These are phyloP conservation scores for Xylariomycetidae sp. DNA, from an alignment of 2,329 filamentous ascomycete genomes.

Conservation along the genomic window DNA sequence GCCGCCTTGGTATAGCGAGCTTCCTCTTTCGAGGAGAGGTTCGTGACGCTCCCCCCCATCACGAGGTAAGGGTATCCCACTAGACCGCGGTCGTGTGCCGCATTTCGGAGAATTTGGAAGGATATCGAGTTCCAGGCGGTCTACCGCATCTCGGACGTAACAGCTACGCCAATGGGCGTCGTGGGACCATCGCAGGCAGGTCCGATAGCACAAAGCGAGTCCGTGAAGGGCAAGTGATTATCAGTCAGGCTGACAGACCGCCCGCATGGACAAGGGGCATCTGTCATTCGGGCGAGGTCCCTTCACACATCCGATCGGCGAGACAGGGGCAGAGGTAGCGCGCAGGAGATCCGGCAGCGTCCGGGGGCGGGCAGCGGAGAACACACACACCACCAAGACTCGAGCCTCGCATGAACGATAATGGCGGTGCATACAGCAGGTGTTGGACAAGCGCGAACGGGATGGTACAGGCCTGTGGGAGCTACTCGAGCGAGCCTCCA, in stretches of 20 bases:
- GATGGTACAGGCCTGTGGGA: too few species aligned
- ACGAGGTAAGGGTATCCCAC: slow-evolving; percentile 5
- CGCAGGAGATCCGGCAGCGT: slow-evolving; percentile 2
- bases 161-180: too few species aligned
- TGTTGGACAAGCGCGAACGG: too few species aligned
- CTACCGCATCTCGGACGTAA: too few species aligned
- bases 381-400: too few species aligned
- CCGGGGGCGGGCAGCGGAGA: too few species aligned
- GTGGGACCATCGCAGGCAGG: slow-evolving; percentile 13
- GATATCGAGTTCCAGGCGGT: too few species aligned
- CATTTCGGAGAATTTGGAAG: too few species aligned
- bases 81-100: slow-evolving; percentile 5
- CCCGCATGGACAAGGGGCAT: slow-evolving; percentile 14
- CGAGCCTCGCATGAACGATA: too few species aligned
- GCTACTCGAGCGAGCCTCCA: too few species aligned
- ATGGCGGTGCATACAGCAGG: too few species aligned
- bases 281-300: slow-evolving; percentile 12
- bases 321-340: slow-evolving; percentile 7
- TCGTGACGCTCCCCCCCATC: too few species aligned
- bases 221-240: slow-evolving; percentile 24
- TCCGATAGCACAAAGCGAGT: slow-evolving; percentile 17
- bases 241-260: slow-evolving; percentile 13
- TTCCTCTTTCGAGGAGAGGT: slow-evolving; percentile 25
- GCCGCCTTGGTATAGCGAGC: slow-evolving; percentile 10
- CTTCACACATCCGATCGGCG: slow-evolving; percentile 12